A percentile compares a stretch with the other conserved stretches of the same genome.
phyloP scores from a whole-genome alignment of 139 green algal species.

The Ulvella scutata region DNA sequence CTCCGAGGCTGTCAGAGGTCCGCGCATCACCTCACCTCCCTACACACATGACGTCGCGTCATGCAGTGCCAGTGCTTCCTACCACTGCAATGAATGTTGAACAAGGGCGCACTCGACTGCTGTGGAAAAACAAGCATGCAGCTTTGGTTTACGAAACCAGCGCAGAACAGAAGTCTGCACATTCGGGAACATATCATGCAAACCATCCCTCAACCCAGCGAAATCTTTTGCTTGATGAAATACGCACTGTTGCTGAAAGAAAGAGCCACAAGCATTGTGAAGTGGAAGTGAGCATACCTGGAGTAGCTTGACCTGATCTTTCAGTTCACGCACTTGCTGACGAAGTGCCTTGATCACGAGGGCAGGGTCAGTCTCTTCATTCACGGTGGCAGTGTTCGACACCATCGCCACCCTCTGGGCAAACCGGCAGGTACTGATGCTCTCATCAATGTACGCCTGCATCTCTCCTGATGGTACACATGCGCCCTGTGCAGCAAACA shows the following conservation, averaged over 20 bases:
- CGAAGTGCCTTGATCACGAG: conserved; percentile 62
- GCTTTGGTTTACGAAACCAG: too few relatives aligned
- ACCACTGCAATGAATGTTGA: too few relatives aligned
- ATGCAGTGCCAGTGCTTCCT: too few relatives aligned
- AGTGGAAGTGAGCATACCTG: too few relatives aligned
- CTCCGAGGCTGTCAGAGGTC: conserved; percentile 47
- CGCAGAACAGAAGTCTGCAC: too few relatives aligned
- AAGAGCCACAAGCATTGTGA: neutral
- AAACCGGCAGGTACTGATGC: conserved; percentile 84
- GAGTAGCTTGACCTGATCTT: conserved; percentile 60
- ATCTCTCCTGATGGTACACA: too few relatives aligned
- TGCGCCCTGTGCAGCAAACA: too few relatives aligned
- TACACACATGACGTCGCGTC: neutral
- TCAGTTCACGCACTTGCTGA: conserved; percentile 46
- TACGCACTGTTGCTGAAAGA: neutral
- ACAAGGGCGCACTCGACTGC: too few relatives aligned
- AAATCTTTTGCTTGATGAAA: too few relatives aligned
- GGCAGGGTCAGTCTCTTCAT: conserved; percentile 76
- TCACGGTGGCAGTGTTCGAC: conserved; percentile 57
- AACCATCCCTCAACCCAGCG: too few relatives aligned
- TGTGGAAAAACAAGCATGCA: too few relatives aligned
- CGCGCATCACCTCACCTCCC: conserved; percentile 27
- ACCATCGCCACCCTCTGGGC: conserved; percentile 79
- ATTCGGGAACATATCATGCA: too few relatives aligned
- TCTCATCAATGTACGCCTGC: conserved; percentile 55